Evolutionary conservation across 1,284 basidiomycete genomes (phyloP).

Genomic region (Trametes polyzona): DNA sequence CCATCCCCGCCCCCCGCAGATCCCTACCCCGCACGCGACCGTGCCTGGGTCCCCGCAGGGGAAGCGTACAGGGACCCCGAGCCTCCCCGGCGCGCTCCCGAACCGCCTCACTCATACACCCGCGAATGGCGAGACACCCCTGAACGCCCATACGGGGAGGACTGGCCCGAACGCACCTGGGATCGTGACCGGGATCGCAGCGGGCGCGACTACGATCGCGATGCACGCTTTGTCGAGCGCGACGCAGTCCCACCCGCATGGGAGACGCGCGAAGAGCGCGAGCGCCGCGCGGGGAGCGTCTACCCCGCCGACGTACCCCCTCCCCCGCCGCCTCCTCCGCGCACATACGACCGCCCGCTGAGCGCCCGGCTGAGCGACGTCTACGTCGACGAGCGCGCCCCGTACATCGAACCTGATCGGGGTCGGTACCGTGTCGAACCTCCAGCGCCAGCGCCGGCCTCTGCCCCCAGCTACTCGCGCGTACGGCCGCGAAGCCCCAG

Average conservation of each 20-base stretch:
- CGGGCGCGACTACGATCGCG: conserved; percentile 29
- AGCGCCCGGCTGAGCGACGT: conserved; percentile 35
- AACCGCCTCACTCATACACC: conserved; percentile 23
- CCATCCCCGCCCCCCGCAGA: conserved; percentile 29
- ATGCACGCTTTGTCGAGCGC: conserved; percentile 26
- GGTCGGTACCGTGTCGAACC: conserved; percentile 29
- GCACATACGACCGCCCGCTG: conserved; percentile 36
- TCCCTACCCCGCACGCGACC: conserved; percentile 26
- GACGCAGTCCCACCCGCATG: conserved; percentile 29
- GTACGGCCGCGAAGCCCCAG: conserved; percentile 40
- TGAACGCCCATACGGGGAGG: conserved; percentile 27
- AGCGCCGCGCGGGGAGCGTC: conserved; percentile 32
- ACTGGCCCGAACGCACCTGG: conserved; percentile 29
- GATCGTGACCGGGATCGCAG: conserved; percentile 31
- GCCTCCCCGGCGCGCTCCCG: conserved; percentile 17
- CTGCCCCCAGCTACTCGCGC: conserved; percentile 24
- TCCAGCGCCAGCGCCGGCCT: not conserved
- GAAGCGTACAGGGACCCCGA: conserved; percentile 27
- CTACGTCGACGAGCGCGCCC: conserved; percentile 26
- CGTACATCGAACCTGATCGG: conserved; percentile 34
- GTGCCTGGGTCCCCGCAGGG: conserved; percentile 30
- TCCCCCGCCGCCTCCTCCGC: conserved; percentile 17
- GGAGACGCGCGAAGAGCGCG: conserved; percentile 39
- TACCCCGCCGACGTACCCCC: conserved; percentile 22
- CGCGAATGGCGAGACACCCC: conserved; percentile 35